These are phyloP conservation scores for Scytalidium lignicola DNA, from an alignment of 2,329 filamentous ascomycete genomes.

Conservation along the genomic window DNA sequence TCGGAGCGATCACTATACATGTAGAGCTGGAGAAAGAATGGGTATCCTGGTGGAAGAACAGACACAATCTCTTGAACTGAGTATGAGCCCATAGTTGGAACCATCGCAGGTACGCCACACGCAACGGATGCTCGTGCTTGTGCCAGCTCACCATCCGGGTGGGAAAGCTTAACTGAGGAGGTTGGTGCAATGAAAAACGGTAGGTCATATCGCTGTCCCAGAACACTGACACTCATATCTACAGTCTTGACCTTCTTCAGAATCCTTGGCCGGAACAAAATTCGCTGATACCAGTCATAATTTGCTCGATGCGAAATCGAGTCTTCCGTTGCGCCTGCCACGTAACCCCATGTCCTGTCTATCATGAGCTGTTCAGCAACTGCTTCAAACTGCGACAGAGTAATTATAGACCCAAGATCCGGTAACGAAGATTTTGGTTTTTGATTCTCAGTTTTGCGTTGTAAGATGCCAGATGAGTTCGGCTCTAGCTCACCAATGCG, in stretches of 20 bases:
- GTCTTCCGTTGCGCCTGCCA: constrained; percentile 62
- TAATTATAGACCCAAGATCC: not conserved
- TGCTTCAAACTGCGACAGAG: not conserved
- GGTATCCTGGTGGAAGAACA: not conserved
- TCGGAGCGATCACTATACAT: constrained; percentile 41
- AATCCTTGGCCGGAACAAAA: constrained; percentile 53
- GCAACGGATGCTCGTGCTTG: constrained; percentile 44
- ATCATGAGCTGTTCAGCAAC: not conserved
- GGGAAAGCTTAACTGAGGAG: constrained; percentile 55
- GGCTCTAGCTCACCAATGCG: not conserved
- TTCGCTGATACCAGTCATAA: constrained; percentile 42
- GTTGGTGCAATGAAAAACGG: constrained; percentile 60
- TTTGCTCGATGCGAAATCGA: constrained; percentile 53
- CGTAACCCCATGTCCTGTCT: constrained; percentile 32
- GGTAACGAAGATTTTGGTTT: not conserved
- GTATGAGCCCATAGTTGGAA: not conserved
- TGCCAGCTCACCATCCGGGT: constrained; percentile 55
- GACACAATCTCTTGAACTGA: not conserved
- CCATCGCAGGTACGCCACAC: not conserved
- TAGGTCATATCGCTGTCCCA: constrained; percentile 43
- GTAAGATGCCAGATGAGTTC: not conserved
- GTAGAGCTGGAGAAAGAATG: constrained; percentile 52
- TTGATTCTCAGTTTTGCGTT: not conserved
- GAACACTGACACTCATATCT: constrained; percentile 42
- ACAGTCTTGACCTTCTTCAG: constrained; percentile 49